A percentile compares a stretch with the other conserved stretches of the same genome.
These are phyloP conservation scores for Hanseniaspora nectarophila DNA, from an alignment of 805 yeast genomes.

Conservation along the genomic window DNA sequence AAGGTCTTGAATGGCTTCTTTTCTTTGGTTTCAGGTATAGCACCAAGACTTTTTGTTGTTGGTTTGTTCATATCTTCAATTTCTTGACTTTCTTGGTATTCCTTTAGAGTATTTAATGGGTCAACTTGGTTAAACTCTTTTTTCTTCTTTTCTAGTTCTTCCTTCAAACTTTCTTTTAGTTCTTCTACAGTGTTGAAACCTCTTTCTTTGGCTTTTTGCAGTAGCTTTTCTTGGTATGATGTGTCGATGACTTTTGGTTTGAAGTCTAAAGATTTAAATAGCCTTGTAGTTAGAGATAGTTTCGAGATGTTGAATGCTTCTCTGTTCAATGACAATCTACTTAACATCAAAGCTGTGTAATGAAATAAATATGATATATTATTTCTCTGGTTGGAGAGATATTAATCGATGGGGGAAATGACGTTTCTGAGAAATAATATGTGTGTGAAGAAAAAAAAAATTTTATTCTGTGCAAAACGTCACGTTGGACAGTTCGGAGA, in stretches of 20 bases:
- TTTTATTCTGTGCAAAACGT: too few species aligned
- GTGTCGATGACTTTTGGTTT: constrained; percentile 16
- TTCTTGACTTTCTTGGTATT: constrained; percentile 33
- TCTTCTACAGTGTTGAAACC: constrained; percentile 38
- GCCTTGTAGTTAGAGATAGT: neutral
- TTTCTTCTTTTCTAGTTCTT: constrained; percentile 45
- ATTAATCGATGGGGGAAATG: too few species aligned
- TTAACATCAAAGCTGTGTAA: neutral
- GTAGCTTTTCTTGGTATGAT: constrained; percentile 29
- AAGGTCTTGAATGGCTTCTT: constrained; percentile 59
- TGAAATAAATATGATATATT: too few species aligned
- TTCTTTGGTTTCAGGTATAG: constrained; percentile 31
- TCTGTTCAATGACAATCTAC: neutral
- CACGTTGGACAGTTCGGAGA: too few species aligned
- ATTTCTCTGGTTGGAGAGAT: too few species aligned
- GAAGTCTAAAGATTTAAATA: neutral
- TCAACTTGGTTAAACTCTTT: constrained; percentile 50
- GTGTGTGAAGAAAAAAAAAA: too few species aligned
- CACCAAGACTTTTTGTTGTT: constrained; percentile 25
- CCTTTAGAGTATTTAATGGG: constrained; percentile 58
- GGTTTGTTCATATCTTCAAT: constrained; percentile 21
- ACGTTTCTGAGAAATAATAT: too few species aligned
- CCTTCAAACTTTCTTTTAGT: constrained; percentile 49
- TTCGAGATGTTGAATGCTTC: neutral
- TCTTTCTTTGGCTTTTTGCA: constrained; percentile 29